Percentiles rank a stretch among this genome's conserved stretches.
phyloP scores from a whole-genome alignment of 768 basidiomycete species.

The Amanita molliuscula region DNA sequence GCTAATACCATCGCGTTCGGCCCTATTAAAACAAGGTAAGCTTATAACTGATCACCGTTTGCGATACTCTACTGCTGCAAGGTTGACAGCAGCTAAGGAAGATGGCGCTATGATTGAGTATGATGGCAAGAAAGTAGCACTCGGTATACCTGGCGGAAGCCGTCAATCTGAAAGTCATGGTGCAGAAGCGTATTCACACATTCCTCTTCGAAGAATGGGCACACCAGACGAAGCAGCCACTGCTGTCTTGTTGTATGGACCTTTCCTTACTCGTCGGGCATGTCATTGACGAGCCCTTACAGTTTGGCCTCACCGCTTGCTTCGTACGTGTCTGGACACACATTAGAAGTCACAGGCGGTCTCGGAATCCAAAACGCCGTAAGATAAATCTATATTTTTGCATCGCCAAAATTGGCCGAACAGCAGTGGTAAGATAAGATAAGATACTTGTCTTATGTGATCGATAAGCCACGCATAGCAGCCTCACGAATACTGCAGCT shows the following conservation, averaged over 20 bases:
- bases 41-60: background rate
- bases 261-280: background rate
- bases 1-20: conserved; percentile 78
- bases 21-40: conserved; percentile 57
- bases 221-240: conserved; percentile 69
- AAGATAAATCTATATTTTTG: background rate
- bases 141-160: conserved; percentile 62
- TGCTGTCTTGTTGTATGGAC: conserved; percentile 64
- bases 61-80: conserved; percentile 15
- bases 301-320: conserved; percentile 74
- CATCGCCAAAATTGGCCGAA: no score
- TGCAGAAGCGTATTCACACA: conserved; percentile 27
- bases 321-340: conserved; percentile 75
- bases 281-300: background rate
- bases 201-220: conserved; percentile 62
- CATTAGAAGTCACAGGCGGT: conserved; percentile 78
- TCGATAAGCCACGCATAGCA: no score
- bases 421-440: no score
- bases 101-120: conserved; percentile 67
- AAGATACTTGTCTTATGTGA: no score
- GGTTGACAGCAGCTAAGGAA: conserved; percentile 74
- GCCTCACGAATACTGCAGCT: no score
- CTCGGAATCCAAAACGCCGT: conserved; percentile 43
- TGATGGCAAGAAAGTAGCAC: conserved; percentile 72
- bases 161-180: conserved; percentile 21